Conservation (phyloP, 2,329 filamentous ascomycete species). For the Cercospora nicotianae region DNA sequence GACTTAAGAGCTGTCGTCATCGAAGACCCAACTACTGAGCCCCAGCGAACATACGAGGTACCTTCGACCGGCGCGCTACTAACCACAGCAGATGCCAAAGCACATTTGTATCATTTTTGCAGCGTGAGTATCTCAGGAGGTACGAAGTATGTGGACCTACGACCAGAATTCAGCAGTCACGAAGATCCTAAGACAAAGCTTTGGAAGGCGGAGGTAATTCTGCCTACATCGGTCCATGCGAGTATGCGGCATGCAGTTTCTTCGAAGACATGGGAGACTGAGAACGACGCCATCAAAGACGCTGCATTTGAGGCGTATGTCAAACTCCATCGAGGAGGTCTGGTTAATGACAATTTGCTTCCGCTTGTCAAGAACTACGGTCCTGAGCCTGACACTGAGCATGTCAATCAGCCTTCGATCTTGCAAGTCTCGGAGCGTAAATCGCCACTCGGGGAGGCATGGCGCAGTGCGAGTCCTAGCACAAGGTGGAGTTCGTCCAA, state of each 20-base stretch:
- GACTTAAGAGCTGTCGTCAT: conserved; percentile 53
- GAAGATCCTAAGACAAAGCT: conserved; percentile 24
- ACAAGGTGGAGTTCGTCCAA: background rate
- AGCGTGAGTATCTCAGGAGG: conserved; percentile 53
- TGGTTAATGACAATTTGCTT: conserved; percentile 77
- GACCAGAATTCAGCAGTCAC: conserved; percentile 66
- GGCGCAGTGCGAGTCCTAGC: background rate
- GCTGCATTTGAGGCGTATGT: conserved; percentile 79
- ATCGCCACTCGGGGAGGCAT: background rate
- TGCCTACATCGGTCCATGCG: conserved; percentile 70
- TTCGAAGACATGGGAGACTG: conserved; percentile 62
- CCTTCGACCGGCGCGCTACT: conserved; percentile 61
- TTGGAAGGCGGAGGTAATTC: conserved; percentile 61
- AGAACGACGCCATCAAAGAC: conserved; percentile 74
- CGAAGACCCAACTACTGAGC: conserved; percentile 44
- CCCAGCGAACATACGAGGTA: conserved; percentile 46
- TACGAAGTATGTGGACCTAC: conserved; percentile 61
- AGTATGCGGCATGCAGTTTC: conserved; percentile 58
- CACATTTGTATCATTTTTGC: conserved; percentile 84
- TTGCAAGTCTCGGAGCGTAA: conserved; percentile 24
- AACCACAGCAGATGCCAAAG: conserved; percentile 69
- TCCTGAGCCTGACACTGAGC: conserved; percentile 24
- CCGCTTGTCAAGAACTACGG: conserved; percentile 52
- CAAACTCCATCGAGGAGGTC: conserved; percentile 64
- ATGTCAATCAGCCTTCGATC: conserved; percentile 32